A percentile compares a stretch with the other conserved stretches of the same genome.
phyloP scores from a whole-genome alignment of 192 early-diverging fungal species.

The Paraglomus occultum region DNA sequence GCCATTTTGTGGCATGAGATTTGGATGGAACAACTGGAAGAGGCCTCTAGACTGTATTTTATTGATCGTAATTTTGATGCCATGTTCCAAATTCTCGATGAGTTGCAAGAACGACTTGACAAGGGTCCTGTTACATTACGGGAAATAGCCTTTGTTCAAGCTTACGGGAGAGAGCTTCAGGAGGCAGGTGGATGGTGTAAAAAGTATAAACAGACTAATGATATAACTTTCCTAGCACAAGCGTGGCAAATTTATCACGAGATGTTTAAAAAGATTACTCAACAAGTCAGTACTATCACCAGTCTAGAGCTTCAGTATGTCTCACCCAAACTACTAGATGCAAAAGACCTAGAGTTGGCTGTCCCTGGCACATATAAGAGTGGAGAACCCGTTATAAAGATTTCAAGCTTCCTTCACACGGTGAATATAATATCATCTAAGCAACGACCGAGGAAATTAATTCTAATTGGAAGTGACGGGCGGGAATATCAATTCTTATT shows the following conservation, averaged over 20 bases:
- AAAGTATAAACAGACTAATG: slow-evolving; percentile 70
- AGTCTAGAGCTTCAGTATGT: slow-evolving; percentile 86
- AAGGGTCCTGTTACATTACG: slow-evolving; percentile 83
- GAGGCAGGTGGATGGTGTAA: slow-evolving; percentile 85
- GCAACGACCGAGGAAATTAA: slow-evolving; percentile 84
- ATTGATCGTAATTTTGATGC: slow-evolving; percentile 75
- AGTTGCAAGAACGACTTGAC: slow-evolving; percentile 64
- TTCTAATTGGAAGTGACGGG: slow-evolving; percentile 86
- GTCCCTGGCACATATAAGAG: slow-evolving; percentile 89
- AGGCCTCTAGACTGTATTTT: slow-evolving; percentile 80
- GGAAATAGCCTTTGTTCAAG: slow-evolving; percentile 89
- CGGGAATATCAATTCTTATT: slow-evolving; percentile 86
- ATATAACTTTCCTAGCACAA: slow-evolving; percentile 82
- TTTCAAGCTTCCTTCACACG: slow-evolving; percentile 79
- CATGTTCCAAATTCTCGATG: slow-evolving; percentile 86
- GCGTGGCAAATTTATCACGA: slow-evolving; percentile 94
- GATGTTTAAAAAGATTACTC: slow-evolving; percentile 74
- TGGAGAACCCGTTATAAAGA: slow-evolving; percentile 81
- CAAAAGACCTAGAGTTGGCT: slow-evolving; percentile 81
- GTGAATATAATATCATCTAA: slow-evolving; percentile 90
- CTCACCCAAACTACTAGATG: slow-evolving; percentile 83
- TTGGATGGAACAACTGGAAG: slow-evolving; percentile 95
- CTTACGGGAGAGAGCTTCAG: slow-evolving; percentile 80
- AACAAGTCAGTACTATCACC: slow-evolving; percentile 78
- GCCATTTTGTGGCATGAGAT: slow-evolving; percentile 96